Conservation (phyloP, 2,329 filamentous ascomycete genomes). For the Magnaporthiopsis incrustans region DNA sequence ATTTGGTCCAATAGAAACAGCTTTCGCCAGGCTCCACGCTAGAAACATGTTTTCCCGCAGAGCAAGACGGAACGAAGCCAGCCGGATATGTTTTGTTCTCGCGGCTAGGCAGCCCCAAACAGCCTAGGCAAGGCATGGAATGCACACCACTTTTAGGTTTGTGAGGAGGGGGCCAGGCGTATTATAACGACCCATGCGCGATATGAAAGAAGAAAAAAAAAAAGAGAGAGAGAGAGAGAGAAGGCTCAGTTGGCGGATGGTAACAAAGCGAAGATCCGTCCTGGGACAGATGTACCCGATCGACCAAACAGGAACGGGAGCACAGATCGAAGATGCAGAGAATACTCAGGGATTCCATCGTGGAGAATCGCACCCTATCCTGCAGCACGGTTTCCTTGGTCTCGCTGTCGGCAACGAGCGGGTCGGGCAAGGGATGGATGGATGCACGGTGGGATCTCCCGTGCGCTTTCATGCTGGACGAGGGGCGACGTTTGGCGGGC, state of each 20-base stretch:
- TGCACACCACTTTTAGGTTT: too few species aligned
- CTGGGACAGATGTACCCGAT: too few species aligned
- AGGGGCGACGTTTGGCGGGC: too few species aligned
- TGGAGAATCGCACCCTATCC: neutral
- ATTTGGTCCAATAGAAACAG: neutral
- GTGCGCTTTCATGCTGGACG: neutral
- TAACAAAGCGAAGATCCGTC: neutral
- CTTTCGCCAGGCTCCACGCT: neutral
- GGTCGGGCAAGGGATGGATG: too few species aligned
- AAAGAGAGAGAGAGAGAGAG: neutral
- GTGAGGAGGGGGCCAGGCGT: neutral
- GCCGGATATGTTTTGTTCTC: neutral
- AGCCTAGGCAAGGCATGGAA: neutral
- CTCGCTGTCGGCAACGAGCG: neutral
- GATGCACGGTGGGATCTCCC: neutral
- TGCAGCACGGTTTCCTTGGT: neutral
- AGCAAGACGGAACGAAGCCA: neutral
- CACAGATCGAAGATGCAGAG: neutral
- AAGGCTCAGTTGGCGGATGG: too few species aligned
- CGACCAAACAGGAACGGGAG: neutral
- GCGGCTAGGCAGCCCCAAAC: neutral
- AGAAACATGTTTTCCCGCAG: neutral
- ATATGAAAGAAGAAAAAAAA: slow-evolving; percentile 4
- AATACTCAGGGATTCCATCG: neutral
- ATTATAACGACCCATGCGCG: neutral